Evolutionary conservation across 129 eudicot genomes (phyloP).

Genomic region (Apium graveolens): DNA sequence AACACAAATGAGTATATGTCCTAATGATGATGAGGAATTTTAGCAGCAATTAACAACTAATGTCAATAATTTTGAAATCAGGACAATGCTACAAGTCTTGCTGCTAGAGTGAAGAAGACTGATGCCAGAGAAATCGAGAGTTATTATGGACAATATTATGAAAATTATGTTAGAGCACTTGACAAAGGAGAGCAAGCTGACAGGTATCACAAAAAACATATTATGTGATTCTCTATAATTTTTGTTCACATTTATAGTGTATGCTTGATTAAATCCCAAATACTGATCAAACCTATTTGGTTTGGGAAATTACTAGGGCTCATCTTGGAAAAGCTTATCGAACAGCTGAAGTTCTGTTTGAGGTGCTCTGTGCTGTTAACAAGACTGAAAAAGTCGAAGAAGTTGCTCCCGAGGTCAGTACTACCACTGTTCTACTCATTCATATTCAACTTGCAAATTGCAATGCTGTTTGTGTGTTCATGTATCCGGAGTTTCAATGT

Average conservation of each 20-base stretch:
- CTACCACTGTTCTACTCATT: neutral
- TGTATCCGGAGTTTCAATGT: neutral
- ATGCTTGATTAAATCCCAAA: neutral
- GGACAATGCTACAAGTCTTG: constrained; percentile 80
- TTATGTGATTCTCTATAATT: neutral
- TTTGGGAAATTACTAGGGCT: neutral
- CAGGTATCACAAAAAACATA: constrained; percentile 23
- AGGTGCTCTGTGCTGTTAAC: constrained; percentile 94
- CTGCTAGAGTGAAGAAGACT: constrained; percentile 74
- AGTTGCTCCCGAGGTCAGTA: constrained; percentile 84
- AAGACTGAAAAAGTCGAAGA: constrained; percentile 93
- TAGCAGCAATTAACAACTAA: neutral
- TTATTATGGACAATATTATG: constrained; percentile 89
- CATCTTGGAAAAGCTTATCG: constrained; percentile 93
- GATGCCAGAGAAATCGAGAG: constrained; percentile 95
- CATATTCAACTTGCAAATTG: neutral
- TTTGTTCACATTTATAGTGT: no score
- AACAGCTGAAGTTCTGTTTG: constrained; percentile 93
- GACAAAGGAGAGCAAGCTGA: constrained; percentile 97
- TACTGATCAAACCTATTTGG: neutral
- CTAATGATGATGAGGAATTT: neutral
- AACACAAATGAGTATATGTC: neutral
- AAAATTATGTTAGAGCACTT: constrained; percentile 75
- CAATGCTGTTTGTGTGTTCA: neutral
- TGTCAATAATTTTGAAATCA: constrained; percentile 16